Percentiles rank a stretch among this genome's conserved stretches.
Evolutionary conservation across 495 filamentous ascomycete species (phyloP).

Genomic region (Aspergillus baeticus): DNA sequence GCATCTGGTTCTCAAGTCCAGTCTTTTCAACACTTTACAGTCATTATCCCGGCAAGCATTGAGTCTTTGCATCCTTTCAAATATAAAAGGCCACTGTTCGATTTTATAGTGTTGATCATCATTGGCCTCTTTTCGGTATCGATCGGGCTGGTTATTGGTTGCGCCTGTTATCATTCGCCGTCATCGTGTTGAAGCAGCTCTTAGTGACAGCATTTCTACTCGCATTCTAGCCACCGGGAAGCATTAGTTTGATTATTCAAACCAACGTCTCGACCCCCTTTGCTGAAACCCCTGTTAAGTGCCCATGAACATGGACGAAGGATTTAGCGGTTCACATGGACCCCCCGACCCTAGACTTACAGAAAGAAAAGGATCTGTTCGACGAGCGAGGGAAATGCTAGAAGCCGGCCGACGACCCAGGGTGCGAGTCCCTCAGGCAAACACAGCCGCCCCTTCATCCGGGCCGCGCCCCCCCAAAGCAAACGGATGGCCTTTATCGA

Average conservation of each 20-base stretch:
- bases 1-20: constrained; percentile 18
- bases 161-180: background rate
- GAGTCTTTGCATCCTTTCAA: constrained; percentile 8
- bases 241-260: no score
- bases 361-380: constrained; percentile 43
- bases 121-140: constrained; percentile 9
- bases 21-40: constrained; percentile 10
- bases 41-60: constrained; percentile 6
- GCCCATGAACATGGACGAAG: constrained; percentile 19
- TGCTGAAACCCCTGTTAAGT: background rate
- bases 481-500: constrained; percentile 43
- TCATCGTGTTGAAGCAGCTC: background rate
- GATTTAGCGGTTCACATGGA: constrained; percentile 12
- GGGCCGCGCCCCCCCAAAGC: constrained; percentile 28
- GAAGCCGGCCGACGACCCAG: constrained; percentile 46
- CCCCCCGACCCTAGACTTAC: constrained; percentile 7
- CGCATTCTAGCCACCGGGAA: background rate
- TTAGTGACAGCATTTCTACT: background rate
- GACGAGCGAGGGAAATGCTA: constrained; percentile 51
- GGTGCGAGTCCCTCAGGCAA: constrained; percentile 27
- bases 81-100: background rate
- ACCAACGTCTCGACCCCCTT: background rate
- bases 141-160: constrained; percentile 19
- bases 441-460: constrained; percentile 19
- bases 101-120: constrained; percentile 5